Conservation (phyloP, 75 land plant species). For the Picea sitchensis region DNA sequence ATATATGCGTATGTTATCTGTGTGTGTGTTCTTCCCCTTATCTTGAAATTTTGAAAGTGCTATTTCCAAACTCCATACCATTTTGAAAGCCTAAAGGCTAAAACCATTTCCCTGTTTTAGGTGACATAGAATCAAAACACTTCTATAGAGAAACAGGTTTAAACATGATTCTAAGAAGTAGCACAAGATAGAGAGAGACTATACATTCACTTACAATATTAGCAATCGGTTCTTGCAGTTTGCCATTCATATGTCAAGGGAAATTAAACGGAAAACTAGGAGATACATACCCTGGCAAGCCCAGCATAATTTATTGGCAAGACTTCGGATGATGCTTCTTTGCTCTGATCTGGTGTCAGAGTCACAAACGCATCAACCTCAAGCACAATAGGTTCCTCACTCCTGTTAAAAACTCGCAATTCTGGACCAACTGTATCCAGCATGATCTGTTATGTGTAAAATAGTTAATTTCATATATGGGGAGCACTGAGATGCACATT, state of each 20-base stretch:
- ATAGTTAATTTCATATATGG: neutral
- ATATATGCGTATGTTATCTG: no score
- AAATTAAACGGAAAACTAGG: neutral
- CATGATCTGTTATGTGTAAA: slow-evolving; percentile 58
- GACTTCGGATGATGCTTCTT: slow-evolving; percentile 57
- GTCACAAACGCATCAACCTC: slow-evolving; percentile 53
- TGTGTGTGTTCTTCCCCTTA: no score
- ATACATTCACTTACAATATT: neutral
- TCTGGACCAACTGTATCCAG: slow-evolving; percentile 93
- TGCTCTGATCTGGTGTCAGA: slow-evolving; percentile 72
- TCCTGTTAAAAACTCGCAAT: slow-evolving; percentile 68
- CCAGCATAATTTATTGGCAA: slow-evolving; percentile 77
- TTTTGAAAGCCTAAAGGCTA: no score
- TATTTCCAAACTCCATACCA: no score
- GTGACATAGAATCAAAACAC: no score
- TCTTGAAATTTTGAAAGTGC: no score
- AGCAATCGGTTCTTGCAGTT: neutral
- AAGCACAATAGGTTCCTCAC: slow-evolving; percentile 55
- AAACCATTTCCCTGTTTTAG: no score
- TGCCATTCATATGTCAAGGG: neutral
- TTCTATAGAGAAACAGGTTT: no score
- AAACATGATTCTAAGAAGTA: no score
- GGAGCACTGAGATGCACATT: neutral
- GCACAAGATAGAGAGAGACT: no score
- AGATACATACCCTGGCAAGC: slow-evolving; percentile 45